Percentiles rank a stretch among this genome's conserved stretches.
Evolutionary conservation across 192 early-diverging fungal genomes (phyloP).

Genomic region (Spizellomyces punctatus): DNA sequence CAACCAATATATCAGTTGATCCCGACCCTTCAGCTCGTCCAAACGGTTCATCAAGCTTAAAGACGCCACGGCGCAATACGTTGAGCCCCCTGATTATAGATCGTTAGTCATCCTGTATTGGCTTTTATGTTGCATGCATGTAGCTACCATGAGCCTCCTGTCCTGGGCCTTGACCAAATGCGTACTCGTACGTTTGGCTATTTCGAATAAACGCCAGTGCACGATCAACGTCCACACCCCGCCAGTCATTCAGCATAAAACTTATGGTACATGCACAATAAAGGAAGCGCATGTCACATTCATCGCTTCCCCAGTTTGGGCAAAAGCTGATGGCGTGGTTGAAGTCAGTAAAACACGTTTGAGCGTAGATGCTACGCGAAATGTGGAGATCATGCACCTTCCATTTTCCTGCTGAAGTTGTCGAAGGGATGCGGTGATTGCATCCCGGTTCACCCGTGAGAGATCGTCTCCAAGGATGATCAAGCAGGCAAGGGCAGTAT

Average conservation of each 20-base stretch:
- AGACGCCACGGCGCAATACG: conserved; percentile 87
- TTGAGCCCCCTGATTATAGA: conserved; percentile 65
- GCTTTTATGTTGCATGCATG: no score
- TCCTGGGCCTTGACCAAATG: conserved; percentile 74
- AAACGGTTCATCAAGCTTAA: conserved; percentile 69
- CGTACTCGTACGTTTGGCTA: conserved; percentile 71
- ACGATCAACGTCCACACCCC: conserved; percentile 69
- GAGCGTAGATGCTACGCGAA: background rate
- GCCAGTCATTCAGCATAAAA: conserved; percentile 87
- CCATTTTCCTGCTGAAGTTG: conserved; percentile 77
- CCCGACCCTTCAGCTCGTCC: conserved; percentile 42
- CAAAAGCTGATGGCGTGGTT: conserved; percentile 51
- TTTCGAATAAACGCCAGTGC: conserved; percentile 62
- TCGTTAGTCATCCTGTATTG: background rate
- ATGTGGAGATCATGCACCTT: conserved; percentile 48
- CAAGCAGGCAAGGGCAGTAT: conserved; percentile 81
- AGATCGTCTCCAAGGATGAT: conserved; percentile 89
- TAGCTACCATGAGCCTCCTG: conserved; percentile 79
- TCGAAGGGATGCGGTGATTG: conserved; percentile 62
- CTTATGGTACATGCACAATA: conserved; percentile 88
- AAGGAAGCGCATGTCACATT: conserved; percentile 88
- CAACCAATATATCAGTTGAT: conserved; percentile 72
- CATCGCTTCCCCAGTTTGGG: conserved; percentile 67
- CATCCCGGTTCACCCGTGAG: conserved; percentile 72
- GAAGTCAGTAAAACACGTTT: background rate